These are phyloP conservation scores for Bromus sterilis DNA, from an alignment of 176 grass and related monocot genomes.

Conservation along the genomic window DNA sequence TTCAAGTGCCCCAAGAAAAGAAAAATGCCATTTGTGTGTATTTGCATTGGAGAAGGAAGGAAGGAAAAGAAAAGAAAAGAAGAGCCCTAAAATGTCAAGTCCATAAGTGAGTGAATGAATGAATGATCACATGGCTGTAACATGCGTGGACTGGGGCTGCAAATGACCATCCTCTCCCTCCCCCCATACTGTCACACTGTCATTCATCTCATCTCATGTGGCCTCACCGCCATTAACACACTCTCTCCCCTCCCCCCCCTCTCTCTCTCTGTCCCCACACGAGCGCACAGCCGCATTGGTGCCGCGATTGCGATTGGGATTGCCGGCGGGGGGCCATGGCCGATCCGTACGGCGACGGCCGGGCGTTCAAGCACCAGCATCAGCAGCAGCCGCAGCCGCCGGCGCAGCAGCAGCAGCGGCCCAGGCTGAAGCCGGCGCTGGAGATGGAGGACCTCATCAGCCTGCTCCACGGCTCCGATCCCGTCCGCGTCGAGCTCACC, in stretches of 20 bases:
- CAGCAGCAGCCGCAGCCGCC: slow-evolving; percentile 10
- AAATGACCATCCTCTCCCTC: neutral
- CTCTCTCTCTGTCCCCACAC: neutral
- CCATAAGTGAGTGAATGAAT: neutral
- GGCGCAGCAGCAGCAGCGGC: slow-evolving; percentile 15
- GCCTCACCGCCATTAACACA: neutral
- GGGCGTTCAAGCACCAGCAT: slow-evolving; percentile 20
- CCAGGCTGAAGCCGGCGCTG: slow-evolving; percentile 56
- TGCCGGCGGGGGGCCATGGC: slow-evolving; percentile 31
- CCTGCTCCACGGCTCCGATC: slow-evolving; percentile 97
- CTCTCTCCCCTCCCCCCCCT: too few species aligned
- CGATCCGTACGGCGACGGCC: slow-evolving; percentile 37
- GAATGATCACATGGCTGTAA: neutral
- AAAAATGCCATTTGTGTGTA: too few species aligned
- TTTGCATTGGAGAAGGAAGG: too few species aligned
- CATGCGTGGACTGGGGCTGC: too few species aligned
- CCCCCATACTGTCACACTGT: neutral
- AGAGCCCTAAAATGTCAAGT: neutral
- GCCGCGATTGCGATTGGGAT: neutral
- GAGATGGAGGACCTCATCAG: slow-evolving; percentile 98
- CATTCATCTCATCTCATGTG: neutral
- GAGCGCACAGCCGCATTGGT: neutral
- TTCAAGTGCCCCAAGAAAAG: too few species aligned
- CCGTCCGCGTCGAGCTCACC: slow-evolving; percentile 83
- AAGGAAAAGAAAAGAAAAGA: too few species aligned